Percentiles rank a stretch among this genome's conserved stretches.
phyloP scores from a whole-genome alignment of 768 basidiomycete species.

The Hysterangium stoloniferum region DNA sequence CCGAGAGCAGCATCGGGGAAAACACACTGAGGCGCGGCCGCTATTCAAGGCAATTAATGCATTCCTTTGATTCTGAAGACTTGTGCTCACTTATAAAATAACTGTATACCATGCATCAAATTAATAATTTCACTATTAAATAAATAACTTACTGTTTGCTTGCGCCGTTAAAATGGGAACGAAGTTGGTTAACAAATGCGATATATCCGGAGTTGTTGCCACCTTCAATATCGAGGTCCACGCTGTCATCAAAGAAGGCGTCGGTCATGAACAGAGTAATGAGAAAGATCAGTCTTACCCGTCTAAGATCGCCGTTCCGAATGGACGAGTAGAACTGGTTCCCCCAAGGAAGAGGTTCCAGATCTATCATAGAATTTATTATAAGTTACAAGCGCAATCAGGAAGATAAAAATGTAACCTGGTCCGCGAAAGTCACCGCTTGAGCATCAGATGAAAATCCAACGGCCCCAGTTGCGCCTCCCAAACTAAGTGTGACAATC shows the following conservation, averaged over 20 bases:
- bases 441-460: conserved; percentile 53
- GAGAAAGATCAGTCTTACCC: conserved; percentile 36
- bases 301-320: conserved; percentile 63
- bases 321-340: conserved; percentile 52
- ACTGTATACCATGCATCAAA: not conserved
- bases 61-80: not conserved
- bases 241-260: conserved; percentile 16
- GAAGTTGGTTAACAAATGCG: conserved; percentile 49
- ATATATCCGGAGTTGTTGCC: conserved; percentile 43
- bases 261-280: not conserved
- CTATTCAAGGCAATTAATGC: conserved; percentile 21
- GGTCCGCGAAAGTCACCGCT: conserved; percentile 51
- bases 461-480: conserved; percentile 55
- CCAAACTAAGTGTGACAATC: conserved; percentile 39
- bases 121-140: not conserved
- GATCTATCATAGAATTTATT: conserved; percentile 23
- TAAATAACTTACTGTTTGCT: conserved; percentile 40
- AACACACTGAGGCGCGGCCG: conserved; percentile 50
- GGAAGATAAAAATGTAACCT: conserved; percentile 15
- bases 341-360: conserved; percentile 73
- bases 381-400: not conserved
- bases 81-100: conserved; percentile 4
- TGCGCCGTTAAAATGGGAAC: conserved; percentile 40
- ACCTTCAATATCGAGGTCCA: conserved; percentile 75
- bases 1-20: conserved; percentile 61